These are phyloP conservation scores for Moelleriella libera DNA, from an alignment of 2,329 filamentous ascomycete species.

Conservation along the genomic window DNA sequence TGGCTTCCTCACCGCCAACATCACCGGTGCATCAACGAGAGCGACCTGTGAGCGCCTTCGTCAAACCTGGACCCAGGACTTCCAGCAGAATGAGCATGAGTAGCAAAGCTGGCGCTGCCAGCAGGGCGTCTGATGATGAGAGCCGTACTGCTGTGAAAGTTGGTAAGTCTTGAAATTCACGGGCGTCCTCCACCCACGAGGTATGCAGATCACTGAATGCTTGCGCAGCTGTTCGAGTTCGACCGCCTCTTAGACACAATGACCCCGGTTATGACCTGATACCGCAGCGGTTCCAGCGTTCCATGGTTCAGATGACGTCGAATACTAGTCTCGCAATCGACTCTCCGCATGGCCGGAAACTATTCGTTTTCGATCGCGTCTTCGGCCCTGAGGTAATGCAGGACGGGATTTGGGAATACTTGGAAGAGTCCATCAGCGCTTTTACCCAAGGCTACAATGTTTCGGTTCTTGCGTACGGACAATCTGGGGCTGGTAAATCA, in stretches of 20 bases:
- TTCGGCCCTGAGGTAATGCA: conserved; percentile 75
- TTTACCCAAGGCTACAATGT: conserved; percentile 98
- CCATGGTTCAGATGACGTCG: conserved; percentile 82
- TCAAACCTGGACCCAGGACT: conserved; percentile 58
- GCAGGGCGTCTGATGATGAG: conserved; percentile 81
- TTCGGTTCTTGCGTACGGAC: conserved; percentile 88
- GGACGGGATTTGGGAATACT: conserved; percentile 86
- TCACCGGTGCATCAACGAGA: conserved; percentile 45
- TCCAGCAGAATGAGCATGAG: conserved; percentile 76
- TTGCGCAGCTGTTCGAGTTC: conserved; percentile 69
- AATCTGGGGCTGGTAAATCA: conserved; percentile 94
- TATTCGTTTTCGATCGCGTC: conserved; percentile 94
- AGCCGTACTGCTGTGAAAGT: conserved; percentile 88
- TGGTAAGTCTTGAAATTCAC: conserved; percentile 41
- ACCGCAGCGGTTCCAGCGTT: conserved; percentile 84
- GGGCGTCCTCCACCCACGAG: background rate
- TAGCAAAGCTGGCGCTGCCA: conserved; percentile 62
- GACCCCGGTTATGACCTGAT: conserved; percentile 94
- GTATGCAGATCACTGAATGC: background rate
- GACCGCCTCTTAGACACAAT: conserved; percentile 66
- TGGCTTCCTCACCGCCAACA: conserved; percentile 57
- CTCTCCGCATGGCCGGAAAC: conserved; percentile 78
- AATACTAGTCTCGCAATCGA: conserved; percentile 79
- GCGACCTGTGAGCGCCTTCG: conserved; percentile 70
- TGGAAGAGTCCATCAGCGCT: conserved; percentile 75